Base-by-base conservation (phyloP, 441 rosid genomes). In the Syzygium malaccense region DNA sequence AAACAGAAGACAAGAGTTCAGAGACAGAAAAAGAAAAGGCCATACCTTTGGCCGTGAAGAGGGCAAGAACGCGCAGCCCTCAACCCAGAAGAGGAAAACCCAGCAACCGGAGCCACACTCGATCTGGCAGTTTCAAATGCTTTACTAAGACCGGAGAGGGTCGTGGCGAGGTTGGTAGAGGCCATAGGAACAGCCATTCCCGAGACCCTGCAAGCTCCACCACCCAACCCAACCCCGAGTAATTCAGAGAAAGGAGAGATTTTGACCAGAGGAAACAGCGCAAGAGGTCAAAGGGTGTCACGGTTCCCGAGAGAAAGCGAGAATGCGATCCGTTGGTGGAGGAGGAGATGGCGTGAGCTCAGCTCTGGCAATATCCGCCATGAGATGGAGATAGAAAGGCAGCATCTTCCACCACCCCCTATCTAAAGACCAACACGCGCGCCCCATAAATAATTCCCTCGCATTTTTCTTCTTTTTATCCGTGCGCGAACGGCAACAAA, bases 341-440 rank as follows among this genome's bases (percentile, higher is more conserved):
- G 86, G 88, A 86, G 68, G 15, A 85, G 88, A 7, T 45, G 48
- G 48, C 48, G 85, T 88, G 86, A 88, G 30, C 48, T 45, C 48
- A 66, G 89, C 86, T 88, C 88, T 92, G n/a, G 96, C 87, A 80
- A 91, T 92, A 91, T 95, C 95, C 93, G 96, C 96, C 97, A 94
- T 93, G 85, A 48, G 71, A 57, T 79, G 85, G 68, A 53, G 88
- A 86, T 85, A 85, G 60, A 32, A 85, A 85, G 41, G 6, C 30
- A 20, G 49, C 49, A 33, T 32, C 60, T 19, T 7, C 18, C 68
- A 7, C 18, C 18, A 7, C 30, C 64, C 14, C 86, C 58, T 84
- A 49, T 84, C 83, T 41, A 75, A 23, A 75, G 53, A 10, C 51
- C 10, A 75, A 8, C 83, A 51, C 7, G 48, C 13, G 5, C 58